Conservation (phyloP, 257 asterid genomes). For the Nicotiana otophora region DNA sequence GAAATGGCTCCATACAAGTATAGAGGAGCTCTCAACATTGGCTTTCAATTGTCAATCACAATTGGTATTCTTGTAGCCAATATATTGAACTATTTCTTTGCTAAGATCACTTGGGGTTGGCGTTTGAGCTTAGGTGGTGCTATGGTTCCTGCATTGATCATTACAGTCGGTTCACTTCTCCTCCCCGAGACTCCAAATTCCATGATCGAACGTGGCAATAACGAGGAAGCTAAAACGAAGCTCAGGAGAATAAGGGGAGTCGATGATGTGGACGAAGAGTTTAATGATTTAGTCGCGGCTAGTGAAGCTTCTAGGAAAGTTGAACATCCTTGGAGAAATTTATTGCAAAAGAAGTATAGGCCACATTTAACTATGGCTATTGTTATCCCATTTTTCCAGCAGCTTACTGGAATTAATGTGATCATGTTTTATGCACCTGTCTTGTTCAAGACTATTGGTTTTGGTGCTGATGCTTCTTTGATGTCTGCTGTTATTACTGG, state of each 20-base stretch:
- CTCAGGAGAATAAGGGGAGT: constrained; percentile 53
- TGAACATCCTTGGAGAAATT: constrained; percentile 68
- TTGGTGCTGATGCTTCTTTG: constrained; percentile 45
- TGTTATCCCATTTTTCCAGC: constrained; percentile 61
- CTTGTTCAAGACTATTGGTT: constrained; percentile 64
- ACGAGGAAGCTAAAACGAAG: constrained; percentile 40
- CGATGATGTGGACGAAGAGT: constrained; percentile 53
- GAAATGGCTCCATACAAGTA: constrained; percentile 66
- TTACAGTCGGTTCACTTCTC: constrained; percentile 55
- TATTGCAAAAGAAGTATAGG: constrained; percentile 50
- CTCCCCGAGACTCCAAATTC: constrained; percentile 90
- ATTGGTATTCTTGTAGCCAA: constrained; percentile 44
- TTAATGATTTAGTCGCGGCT: constrained; percentile 54
- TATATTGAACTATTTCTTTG: constrained; percentile 45
- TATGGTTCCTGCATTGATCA: constrained; percentile 72
- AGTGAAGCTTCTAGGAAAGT: constrained; percentile 58
- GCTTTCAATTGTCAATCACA: constrained; percentile 49
- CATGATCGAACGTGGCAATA: constrained; percentile 59
- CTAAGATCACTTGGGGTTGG: constrained; percentile 54
- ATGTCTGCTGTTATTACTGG: constrained; percentile 51
- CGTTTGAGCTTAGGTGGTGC: constrained; percentile 80
- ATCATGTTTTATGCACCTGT: constrained; percentile 88
- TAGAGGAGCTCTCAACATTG: constrained; percentile 59
- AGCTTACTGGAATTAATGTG: constrained; percentile 79
- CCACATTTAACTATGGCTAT: constrained; percentile 83